Conservation (phyloP, 2,329 filamentous ascomycete genomes). For the Sclerotinia subarctica region DNA sequence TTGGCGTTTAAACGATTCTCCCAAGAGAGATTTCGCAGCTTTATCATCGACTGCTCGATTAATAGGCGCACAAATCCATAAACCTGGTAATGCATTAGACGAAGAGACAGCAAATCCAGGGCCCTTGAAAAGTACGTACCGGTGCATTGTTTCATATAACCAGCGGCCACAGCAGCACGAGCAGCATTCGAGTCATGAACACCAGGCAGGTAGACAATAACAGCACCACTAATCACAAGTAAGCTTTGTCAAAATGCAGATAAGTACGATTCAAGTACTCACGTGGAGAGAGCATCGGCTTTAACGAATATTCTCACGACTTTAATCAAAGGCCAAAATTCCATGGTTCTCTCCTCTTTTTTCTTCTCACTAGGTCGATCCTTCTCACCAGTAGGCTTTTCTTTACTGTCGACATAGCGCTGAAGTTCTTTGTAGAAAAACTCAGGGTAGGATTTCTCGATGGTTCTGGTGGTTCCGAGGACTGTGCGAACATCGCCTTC, state of each 20-base stretch:
- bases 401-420: slow-evolving; percentile 31
- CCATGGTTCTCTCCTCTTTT: slow-evolving; percentile 37
- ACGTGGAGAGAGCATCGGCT: slow-evolving; percentile 43
- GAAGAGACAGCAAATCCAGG: not conserved
- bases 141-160: slow-evolving; percentile 58
- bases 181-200: slow-evolving; percentile 51
- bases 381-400: slow-evolving; percentile 37
- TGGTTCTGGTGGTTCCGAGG: slow-evolving; percentile 28
- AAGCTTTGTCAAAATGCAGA: not conserved
- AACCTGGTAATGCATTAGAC: slow-evolving; percentile 33
- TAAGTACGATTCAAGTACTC: not conserved
- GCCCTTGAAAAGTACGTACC: slow-evolving; percentile 12
- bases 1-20: slow-evolving; percentile 55
- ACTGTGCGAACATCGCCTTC: slow-evolving; percentile 24
- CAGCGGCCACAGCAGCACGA: slow-evolving; percentile 45
- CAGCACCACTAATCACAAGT: slow-evolving; percentile 42
- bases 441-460: slow-evolving; percentile 23
- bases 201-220: slow-evolving; percentile 54
- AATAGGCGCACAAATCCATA: slow-evolving; percentile 64
- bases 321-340: slow-evolving; percentile 43
- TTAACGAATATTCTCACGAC: slow-evolving; percentile 46
- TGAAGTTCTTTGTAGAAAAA: slow-evolving; percentile 30
- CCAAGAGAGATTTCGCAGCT: slow-evolving; percentile 53
- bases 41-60: slow-evolving; percentile 59
- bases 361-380: slow-evolving; percentile 39